Conservation (phyloP, 2,329 filamentous ascomycete genomes). For the Exophiala alcalophila region DNA sequence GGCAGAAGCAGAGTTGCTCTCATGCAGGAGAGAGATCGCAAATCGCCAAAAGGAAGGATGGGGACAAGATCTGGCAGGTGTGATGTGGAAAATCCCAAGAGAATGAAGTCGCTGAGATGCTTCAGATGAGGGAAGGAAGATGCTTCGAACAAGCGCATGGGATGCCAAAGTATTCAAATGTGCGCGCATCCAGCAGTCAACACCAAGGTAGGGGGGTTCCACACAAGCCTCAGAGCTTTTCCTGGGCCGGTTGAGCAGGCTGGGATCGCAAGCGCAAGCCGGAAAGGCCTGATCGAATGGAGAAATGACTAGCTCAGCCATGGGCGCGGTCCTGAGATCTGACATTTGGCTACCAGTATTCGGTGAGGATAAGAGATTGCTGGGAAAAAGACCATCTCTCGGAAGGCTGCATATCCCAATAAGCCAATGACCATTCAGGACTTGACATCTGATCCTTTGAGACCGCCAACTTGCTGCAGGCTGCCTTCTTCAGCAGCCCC, state of each 20-base stretch:
- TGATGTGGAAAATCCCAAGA: no score
- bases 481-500: slow-evolving; percentile 28
- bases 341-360: slow-evolving; percentile 25
- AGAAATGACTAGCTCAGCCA: slow-evolving; percentile 27
- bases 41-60: not conserved
- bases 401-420: slow-evolving; percentile 26
- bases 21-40: no score
- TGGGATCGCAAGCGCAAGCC: slow-evolving; percentile 19
- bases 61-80: not conserved
- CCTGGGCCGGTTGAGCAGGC: slow-evolving; percentile 18
- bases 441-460: slow-evolving; percentile 26
- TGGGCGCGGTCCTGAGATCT: slow-evolving; percentile 21
- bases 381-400: no score
- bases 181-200: slow-evolving; percentile 15
- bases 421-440: slow-evolving; percentile 27
- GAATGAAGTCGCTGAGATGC: no score
- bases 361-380: slow-evolving; percentile 23
- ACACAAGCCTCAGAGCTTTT: slow-evolving; percentile 21
- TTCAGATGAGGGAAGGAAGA: slow-evolving; percentile 7
- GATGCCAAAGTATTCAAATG: slow-evolving; percentile 17
- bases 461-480: slow-evolving; percentile 30
- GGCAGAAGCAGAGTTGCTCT: no score
- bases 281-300: slow-evolving; percentile 25
- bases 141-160: slow-evolving; percentile 5
- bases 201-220: slow-evolving; percentile 19